phyloP scores from a whole-genome alignment of 148 eudicot species.

The Nepenthes mirabilis region DNA sequence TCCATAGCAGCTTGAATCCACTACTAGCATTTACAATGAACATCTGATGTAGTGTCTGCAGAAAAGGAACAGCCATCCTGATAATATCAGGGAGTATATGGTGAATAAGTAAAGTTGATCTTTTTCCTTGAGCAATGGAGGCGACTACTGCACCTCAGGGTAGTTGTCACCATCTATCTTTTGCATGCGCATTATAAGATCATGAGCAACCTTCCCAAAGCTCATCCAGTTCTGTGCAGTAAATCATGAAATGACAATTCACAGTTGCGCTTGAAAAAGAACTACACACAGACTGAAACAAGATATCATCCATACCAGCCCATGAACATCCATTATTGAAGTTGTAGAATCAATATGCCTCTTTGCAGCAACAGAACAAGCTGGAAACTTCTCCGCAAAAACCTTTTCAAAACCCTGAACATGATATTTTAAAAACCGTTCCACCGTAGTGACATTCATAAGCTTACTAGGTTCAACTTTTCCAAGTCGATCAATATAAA shows the following conservation, averaged over 20 bases:
- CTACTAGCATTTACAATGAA: constrained; percentile 86
- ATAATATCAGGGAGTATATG: neutral
- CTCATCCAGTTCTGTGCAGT: constrained; percentile 83
- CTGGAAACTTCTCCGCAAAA: constrained; percentile 86
- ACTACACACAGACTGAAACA: neutral
- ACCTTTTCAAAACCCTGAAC: constrained; percentile 84
- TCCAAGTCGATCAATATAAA: constrained; percentile 87
- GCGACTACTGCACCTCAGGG: constrained; percentile 55
- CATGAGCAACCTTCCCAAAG: constrained; percentile 86
- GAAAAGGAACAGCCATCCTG: constrained; percentile 9
- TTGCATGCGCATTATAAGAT: constrained; percentile 85
- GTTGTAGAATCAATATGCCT: constrained; percentile 86
- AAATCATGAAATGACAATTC: constrained; percentile 3
- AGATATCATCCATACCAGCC: constrained; percentile 42
- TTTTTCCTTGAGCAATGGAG: neutral
- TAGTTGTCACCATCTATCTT: constrained; percentile 90
- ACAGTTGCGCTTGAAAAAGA: neutral
- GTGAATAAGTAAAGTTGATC: neutral
- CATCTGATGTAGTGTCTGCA: constrained; percentile 88
- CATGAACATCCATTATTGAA: constrained; percentile 80
- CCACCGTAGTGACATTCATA: constrained; percentile 77
- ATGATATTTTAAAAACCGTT: constrained; percentile 80
- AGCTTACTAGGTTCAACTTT: constrained; percentile 74
- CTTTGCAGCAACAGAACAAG: constrained; percentile 87
- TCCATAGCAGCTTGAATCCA: constrained; percentile 82